Evolutionary conservation across 148 eudicot genomes (phyloP).

Genomic region (Silene latifolia): DNA sequence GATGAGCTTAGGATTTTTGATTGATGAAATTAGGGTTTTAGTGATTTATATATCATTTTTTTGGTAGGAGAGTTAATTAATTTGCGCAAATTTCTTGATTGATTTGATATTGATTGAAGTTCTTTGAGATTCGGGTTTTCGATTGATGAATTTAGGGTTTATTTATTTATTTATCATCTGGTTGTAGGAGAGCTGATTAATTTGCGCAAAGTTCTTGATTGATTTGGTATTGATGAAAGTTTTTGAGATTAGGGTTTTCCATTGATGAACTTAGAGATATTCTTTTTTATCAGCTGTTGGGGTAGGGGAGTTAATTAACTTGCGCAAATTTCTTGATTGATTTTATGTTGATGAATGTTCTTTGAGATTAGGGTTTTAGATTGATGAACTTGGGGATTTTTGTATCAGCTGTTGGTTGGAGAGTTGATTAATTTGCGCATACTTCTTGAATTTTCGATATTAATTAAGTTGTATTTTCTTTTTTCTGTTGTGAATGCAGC

Average conservation of each 20-base stretch:
- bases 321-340: background rate
- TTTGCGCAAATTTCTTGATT: background rate
- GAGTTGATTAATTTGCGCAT: background rate
- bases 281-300: background rate
- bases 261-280: background rate
- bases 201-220: background rate
- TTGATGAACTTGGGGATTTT: background rate
- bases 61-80: too few species aligned
- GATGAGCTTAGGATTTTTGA: background rate
- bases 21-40: too few species aligned
- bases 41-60: too few species aligned
- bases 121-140: background rate
- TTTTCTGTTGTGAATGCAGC: slow-evolving; percentile 46
- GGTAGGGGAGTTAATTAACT: background rate
- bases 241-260: too few species aligned
- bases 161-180: too few species aligned
- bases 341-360: background rate
- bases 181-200: too few species aligned
- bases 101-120: background rate
- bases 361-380: background rate
- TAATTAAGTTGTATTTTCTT: background rate
- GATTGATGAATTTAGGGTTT: too few species aligned
- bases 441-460: background rate
- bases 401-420: background rate
- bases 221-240: background rate